phyloP scores from a whole-genome alignment of 2,329 filamentous ascomycete genomes.

The Bipolaris zeicola region DNA sequence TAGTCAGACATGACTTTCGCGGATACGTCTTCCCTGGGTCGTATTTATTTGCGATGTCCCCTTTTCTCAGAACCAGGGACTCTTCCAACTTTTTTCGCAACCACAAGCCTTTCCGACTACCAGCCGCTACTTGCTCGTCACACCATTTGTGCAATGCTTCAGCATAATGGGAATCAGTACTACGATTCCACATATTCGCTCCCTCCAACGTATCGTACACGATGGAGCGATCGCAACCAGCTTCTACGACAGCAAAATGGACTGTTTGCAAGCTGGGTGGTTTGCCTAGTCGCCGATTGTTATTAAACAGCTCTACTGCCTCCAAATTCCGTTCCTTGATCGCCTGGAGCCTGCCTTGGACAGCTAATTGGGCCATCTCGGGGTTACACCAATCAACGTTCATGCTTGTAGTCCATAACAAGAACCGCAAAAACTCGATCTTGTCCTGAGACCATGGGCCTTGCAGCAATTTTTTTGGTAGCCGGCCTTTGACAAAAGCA shows the following conservation, averaged over 20 bases:
- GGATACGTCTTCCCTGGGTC: not conserved
- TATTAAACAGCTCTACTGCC: conserved; percentile 44
- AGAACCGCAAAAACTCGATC: conserved; percentile 38
- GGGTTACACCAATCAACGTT: conserved; percentile 39
- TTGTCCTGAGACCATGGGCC: conserved; percentile 38
- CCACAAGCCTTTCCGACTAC: conserved; percentile 37
- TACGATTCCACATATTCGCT: conserved; percentile 23
- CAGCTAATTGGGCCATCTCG: conserved; percentile 12
- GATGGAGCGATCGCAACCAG: conserved; percentile 38
- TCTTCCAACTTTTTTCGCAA: conserved; percentile 32
- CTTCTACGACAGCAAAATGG: conserved; percentile 36
- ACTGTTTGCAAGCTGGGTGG: conserved; percentile 30
- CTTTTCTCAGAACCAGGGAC: conserved; percentile 8
- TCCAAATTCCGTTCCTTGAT: conserved; percentile 36
- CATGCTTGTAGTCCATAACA: conserved; percentile 41
- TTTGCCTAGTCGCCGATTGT: conserved; percentile 40
- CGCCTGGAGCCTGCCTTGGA: conserved; percentile 32
- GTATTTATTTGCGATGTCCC: too few relatives aligned
- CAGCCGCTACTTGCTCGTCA: conserved; percentile 19
- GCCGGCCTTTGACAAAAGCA: conserved; percentile 35
- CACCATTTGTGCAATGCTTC: conserved; percentile 37
- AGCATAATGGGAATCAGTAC: conserved; percentile 20
- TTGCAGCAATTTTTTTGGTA: conserved; percentile 37
- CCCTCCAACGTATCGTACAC: conserved; percentile 38
- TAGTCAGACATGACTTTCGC: conserved; percentile 14